These are phyloP conservation scores for Camellia sinensis DNA, from an alignment of 148 eudicot genomes.

Conservation along the genomic window DNA sequence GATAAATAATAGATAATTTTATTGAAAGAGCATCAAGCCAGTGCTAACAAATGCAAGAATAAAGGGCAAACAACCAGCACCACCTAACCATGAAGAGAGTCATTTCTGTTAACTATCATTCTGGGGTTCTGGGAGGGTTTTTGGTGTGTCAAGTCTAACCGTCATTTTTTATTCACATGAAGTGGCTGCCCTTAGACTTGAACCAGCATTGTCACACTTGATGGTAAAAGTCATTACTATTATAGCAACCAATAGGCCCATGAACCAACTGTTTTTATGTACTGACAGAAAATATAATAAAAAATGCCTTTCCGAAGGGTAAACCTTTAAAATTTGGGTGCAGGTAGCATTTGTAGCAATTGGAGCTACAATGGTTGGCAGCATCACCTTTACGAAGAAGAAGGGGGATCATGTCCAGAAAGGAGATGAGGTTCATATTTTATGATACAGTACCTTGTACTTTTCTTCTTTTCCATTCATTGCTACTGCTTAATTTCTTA, in stretches of 20 bases:
- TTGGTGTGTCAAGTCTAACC: neutral
- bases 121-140: neutral
- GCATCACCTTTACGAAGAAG: conserved; percentile 74
- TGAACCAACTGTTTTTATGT: neutral
- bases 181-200: neutral
- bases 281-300: neutral
- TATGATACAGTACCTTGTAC: neutral
- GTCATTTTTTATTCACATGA: neutral
- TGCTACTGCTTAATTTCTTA: neutral
- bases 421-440: conserved; percentile 80
- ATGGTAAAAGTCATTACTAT: neutral
- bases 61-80: too few species aligned
- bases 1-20: too few species aligned
- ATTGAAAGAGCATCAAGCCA: too few species aligned
- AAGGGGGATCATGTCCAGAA: conserved; percentile 70
- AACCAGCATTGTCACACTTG: neutral
- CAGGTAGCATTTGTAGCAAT: conserved; percentile 98
- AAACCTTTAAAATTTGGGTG: conserved; percentile 14
- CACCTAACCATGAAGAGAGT: too few species aligned
- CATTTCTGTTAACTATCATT: neutral
- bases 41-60: too few species aligned
- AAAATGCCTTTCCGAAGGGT: neutral
- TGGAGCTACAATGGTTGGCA: conserved; percentile 99
- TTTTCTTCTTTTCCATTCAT: conserved; percentile 10
- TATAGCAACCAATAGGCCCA: neutral